A percentile compares a stretch with the other conserved stretches of the same genome.
phyloP scores from a whole-genome alignment of 192 early-diverging fungal species.

The Linnemannia zychae region DNA sequence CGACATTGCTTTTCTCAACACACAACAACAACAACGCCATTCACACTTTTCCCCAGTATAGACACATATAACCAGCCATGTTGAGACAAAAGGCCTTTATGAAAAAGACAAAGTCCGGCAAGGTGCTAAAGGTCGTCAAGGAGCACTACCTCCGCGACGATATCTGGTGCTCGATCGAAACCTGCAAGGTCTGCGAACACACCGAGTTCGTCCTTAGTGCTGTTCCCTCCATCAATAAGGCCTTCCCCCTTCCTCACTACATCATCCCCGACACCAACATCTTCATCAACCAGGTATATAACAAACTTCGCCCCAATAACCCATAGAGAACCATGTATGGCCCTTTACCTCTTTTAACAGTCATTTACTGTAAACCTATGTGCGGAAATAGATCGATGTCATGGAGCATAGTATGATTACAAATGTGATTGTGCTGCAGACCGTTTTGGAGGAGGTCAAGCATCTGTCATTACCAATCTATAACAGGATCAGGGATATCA shows the following conservation, averaged over 20 bases:
- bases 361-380: not conserved
- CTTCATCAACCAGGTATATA: constrained; percentile 84
- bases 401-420: constrained; percentile 90
- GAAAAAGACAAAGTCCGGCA: constrained; percentile 92
- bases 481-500: constrained; percentile 80
- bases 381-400: constrained; percentile 83
- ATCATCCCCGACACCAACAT: constrained; percentile 98
- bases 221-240: constrained; percentile 64
- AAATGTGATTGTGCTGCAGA: constrained; percentile 94
- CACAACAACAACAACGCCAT: not conserved
- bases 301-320: constrained; percentile 9
- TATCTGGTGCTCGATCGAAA: constrained; percentile 83
- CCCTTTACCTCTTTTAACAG: not conserved
- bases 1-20: not conserved
- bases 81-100: constrained; percentile 88
- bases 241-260: constrained; percentile 73
- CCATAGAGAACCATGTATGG: too few species aligned
- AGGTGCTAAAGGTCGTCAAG: constrained; percentile 93
- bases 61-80: constrained; percentile 26
- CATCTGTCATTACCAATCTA: constrained; percentile 86
- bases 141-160: constrained; percentile 98
- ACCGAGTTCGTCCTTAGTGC: constrained; percentile 61
- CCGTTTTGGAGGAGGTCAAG: constrained; percentile 92
- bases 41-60: not conserved
- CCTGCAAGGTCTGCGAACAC: constrained; percentile 69